A percentile compares a stretch with the other conserved stretches of the same genome.
Evolutionary conservation across 2,329 filamentous ascomycete species (phyloP).

Genomic region (Aspergillus udagawae): DNA sequence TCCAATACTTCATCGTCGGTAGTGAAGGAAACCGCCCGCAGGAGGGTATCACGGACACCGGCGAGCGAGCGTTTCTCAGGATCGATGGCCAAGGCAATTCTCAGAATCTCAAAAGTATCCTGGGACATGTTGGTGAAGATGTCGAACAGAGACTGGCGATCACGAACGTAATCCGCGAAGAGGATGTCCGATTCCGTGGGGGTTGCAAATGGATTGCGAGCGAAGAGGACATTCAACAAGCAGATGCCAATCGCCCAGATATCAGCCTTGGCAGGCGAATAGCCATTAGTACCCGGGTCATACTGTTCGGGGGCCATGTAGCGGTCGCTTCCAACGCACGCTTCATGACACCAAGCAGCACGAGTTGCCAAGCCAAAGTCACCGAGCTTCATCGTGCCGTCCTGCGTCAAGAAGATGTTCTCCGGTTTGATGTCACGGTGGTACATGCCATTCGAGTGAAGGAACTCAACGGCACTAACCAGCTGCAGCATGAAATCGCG

Average conservation of each 20-base stretch:
- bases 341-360: constrained; percentile 86
- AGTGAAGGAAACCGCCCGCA: constrained; percentile 83
- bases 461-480: constrained; percentile 81
- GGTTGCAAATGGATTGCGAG: constrained; percentile 89
- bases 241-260: constrained; percentile 98
- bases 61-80: constrained; percentile 80
- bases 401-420: constrained; percentile 91
- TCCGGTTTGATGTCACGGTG: constrained; percentile 99
- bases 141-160: constrained; percentile 94
- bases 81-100: constrained; percentile 85
- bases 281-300: constrained; percentile 79
- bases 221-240: constrained; percentile 92
- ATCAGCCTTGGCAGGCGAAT: constrained; percentile 89
- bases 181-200: constrained; percentile 87
- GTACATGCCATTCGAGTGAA: constrained; percentile 86
- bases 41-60: constrained; percentile 71
- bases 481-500: constrained; percentile 96
- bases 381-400: constrained; percentile 89
- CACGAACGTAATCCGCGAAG: constrained; percentile 87
- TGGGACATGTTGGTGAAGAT: constrained; percentile 98
- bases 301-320: constrained; percentile 99
- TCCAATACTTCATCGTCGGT: constrained; percentile 87
- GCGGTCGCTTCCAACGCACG: constrained; percentile 91
- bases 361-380: constrained; percentile 93
- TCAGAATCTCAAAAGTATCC: constrained; percentile 92